phyloP scores from a whole-genome alignment of 108 stramenopile genomes.

The Seminavis robusta region DNA sequence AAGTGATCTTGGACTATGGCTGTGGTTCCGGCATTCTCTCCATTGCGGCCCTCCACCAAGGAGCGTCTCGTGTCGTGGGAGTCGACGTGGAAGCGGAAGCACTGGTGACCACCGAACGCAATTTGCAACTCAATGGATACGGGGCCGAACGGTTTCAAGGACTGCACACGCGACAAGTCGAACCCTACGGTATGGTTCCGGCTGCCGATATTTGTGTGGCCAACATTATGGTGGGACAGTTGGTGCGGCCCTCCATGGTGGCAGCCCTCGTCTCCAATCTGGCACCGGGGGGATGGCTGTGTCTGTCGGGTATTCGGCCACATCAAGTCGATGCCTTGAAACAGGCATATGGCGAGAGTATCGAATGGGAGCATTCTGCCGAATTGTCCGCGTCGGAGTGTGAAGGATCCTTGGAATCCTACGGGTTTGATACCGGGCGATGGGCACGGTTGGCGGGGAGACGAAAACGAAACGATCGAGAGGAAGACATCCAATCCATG shows the following conservation, averaged over 20 bases:
- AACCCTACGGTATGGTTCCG: conserved; percentile 29
- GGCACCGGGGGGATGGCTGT: conserved; percentile 26
- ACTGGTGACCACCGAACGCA: conserved; percentile 37
- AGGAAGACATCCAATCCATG: conserved; percentile 34
- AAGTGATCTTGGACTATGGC: conserved; percentile 54
- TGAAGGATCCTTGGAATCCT: conserved; percentile 27
- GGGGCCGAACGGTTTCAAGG: conserved; percentile 24
- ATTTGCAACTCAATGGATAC: conserved; percentile 34
- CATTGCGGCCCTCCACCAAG: conserved; percentile 45
- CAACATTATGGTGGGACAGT: conserved; percentile 50
- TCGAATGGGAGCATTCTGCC: conserved; percentile 45
- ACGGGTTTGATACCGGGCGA: conserved; percentile 46
- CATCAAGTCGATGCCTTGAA: conserved; percentile 42
- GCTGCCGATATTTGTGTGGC: conserved; percentile 41
- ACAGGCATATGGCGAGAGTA: conserved; percentile 27
- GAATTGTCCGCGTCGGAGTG: conserved; percentile 38
- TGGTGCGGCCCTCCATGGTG: conserved; percentile 48
- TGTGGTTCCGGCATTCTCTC: conserved; percentile 59
- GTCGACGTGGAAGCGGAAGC: conserved; percentile 60
- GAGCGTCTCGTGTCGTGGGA: conserved; percentile 29
- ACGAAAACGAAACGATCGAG: conserved; percentile 6
- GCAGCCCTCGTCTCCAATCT: conserved; percentile 46
- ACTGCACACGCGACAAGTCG: conserved; percentile 38
- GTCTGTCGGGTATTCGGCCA: conserved; percentile 48
- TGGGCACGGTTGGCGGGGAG: conserved; percentile 47